Evolutionary conservation across 1,139 yeast species (phyloP).

Genomic region (Candida sp.): DNA sequence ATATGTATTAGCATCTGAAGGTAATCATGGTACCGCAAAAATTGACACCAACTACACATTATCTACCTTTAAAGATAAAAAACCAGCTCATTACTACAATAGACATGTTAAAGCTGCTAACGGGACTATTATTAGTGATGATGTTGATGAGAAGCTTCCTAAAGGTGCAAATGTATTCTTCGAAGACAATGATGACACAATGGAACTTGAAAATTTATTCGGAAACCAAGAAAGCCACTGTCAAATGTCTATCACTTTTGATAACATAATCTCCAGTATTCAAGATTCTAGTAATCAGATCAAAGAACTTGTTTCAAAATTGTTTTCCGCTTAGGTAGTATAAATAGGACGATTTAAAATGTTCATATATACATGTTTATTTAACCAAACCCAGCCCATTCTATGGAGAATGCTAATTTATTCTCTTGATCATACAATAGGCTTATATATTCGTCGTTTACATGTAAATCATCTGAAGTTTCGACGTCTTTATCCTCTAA

Average conservation of each 20-base stretch:
- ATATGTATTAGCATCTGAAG: constrained; percentile 40
- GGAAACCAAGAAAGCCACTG: neutral
- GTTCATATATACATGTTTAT: no score
- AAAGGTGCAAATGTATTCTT: neutral
- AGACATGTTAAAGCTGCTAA: constrained; percentile 42
- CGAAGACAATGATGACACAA: neutral
- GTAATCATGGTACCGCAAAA: constrained; percentile 51
- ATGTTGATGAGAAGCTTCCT: constrained; percentile 1
- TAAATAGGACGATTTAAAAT: no score
- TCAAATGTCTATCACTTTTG: neutral
- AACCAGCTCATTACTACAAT: constrained; percentile 27
- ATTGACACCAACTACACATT: constrained; percentile 35
- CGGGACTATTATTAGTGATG: constrained; percentile 29
- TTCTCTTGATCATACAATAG: constrained; percentile 1
- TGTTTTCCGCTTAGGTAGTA: no score
- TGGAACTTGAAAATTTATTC: neutral
- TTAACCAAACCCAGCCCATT: constrained; percentile 82
- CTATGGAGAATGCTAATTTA: constrained; percentile 54
- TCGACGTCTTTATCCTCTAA: constrained; percentile 35
- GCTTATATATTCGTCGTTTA: constrained; percentile 5
- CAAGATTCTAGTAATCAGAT: neutral
- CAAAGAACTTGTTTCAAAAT: neutral
- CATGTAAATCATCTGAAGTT: constrained; percentile 4
- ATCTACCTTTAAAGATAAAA: constrained; percentile 14
- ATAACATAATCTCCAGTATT: neutral